Evolutionary conservation across 2,329 filamentous ascomycete species (phyloP), one percentile per base, ranked within the genome.

Genomic region (Phaeosphaeriaceae sp.): DNA sequence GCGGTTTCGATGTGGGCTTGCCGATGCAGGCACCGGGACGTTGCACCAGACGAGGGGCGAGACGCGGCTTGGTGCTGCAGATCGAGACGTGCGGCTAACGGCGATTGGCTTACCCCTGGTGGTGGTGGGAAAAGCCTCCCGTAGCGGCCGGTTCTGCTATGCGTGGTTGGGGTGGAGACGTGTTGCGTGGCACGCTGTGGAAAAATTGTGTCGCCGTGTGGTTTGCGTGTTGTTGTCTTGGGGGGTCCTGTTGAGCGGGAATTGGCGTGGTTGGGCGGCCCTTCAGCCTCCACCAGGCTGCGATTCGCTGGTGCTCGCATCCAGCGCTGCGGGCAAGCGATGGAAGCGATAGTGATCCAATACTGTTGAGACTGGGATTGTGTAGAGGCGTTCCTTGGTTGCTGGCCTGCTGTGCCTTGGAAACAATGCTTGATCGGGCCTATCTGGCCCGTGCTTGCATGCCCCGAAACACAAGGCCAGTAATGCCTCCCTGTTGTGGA

Each of bases 361-460:
- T 36, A 36, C 31, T 36, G 20, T 17, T 22, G 46, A 31, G 41
- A 11, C 24, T 24, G 7, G 15, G 19, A 13, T 15, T 20, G 53
- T 19, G 46, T 54, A 24, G 31, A 50, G 52, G 42, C 33, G 41
- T 27, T 52, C 50, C 52, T 62, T 48, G 57, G 54, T 24, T 40
- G 24, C 7, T 20, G 20, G 48, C 48, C 19, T 36, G 36, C 48
- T 48, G 49, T 60, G 58, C 55, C 62, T 65, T 65, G 62, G 62
- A 61, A 59, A 48, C 21, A 56, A 61, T 63, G 62, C 62, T 65
- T 63, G 62, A 61, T 51, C 54, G 36, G 44, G 44, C 44, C 44
- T 65, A 53, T 60, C 55, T 54, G 57, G 51, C 27, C 31, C 51
- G 42, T 60, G 49, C 50, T 49, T 46, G 44, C 44, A 17, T 20